A percentile compares a stretch with the other conserved stretches of the same genome.
Evolutionary conservation across 345 rosid species (phyloP).

Genomic region (Streptanthus diversifolius): DNA sequence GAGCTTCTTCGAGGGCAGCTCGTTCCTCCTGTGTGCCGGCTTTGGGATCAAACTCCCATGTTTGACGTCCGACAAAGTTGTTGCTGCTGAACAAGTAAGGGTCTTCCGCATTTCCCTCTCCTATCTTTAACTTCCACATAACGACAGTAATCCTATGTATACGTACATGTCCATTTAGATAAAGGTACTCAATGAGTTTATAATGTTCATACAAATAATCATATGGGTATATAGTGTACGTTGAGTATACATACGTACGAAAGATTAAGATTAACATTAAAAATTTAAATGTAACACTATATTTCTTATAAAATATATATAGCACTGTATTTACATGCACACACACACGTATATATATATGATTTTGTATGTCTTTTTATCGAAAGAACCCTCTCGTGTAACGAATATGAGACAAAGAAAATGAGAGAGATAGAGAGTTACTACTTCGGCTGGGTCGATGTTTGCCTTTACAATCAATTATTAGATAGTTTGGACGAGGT

Average conservation of each 20-base stretch:
- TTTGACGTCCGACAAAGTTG: slow-evolving; percentile 43
- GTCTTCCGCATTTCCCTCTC: slow-evolving; percentile 38
- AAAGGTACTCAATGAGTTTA: neutral
- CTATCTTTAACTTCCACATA: slow-evolving; percentile 54
- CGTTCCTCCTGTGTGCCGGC: slow-evolving; percentile 46
- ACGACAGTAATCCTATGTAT: neutral
- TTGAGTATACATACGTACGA: neutral
- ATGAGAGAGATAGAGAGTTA: neutral
- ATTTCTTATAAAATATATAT: neutral
- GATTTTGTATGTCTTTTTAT: neutral
- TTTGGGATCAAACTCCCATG: slow-evolving; percentile 46
- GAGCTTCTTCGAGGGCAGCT: slow-evolving; percentile 45
- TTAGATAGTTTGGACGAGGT: neutral
- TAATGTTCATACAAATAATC: neutral
- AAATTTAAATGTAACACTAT: neutral
- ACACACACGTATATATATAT: neutral
- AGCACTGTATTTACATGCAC: neutral
- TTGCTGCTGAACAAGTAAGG: slow-evolving; percentile 42
- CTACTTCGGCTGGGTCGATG: neutral
- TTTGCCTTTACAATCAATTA: neutral
- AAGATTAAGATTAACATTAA: neutral
- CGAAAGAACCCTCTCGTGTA: neutral
- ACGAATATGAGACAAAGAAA: neutral
- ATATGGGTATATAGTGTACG: neutral
- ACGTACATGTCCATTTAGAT: neutral